Evolutionary conservation across 2,329 filamentous ascomycete species (phyloP).

Genomic region (Neodidymelliopsis sp.): DNA sequence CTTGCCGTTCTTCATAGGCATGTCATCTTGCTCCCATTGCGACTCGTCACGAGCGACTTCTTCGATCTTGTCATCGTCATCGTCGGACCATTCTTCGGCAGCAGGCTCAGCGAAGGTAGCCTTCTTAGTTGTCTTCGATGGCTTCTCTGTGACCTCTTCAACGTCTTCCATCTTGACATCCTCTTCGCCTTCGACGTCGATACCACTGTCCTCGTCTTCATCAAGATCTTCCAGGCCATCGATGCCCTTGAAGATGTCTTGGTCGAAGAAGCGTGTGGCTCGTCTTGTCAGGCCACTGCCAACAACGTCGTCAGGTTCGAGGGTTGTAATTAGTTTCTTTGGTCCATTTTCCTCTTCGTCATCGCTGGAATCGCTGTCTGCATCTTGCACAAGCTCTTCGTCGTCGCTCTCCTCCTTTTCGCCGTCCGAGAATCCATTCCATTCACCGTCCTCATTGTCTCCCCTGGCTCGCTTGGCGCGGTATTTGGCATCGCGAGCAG

Average conservation of each 20-base stretch:
- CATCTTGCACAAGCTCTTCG: slow-evolving; percentile 64
- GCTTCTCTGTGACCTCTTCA: slow-evolving; percentile 20
- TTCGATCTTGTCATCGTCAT: slow-evolving; percentile 63
- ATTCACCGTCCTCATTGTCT: slow-evolving; percentile 77
- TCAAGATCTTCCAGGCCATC: slow-evolving; percentile 69
- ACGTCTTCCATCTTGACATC: slow-evolving; percentile 32
- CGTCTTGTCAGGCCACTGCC: slow-evolving; percentile 77
- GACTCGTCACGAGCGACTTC: slow-evolving; percentile 65
- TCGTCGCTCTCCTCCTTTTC: slow-evolving; percentile 65
- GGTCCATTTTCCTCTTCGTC: slow-evolving; percentile 59
- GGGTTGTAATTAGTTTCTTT: slow-evolving; percentile 66
- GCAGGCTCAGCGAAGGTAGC: slow-evolving; percentile 27
- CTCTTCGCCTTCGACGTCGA: slow-evolving; percentile 49
- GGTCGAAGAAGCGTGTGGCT: slow-evolving; percentile 88
- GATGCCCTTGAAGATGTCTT: slow-evolving; percentile 91
- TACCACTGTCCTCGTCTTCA: slow-evolving; percentile 51
- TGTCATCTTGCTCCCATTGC: slow-evolving; percentile 73
- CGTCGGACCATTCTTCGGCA: slow-evolving; percentile 46
- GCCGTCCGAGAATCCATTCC: slow-evolving; percentile 82
- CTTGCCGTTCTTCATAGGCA: slow-evolving; percentile 68
- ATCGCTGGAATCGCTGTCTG: slow-evolving; percentile 70
- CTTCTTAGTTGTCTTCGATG: slow-evolving; percentile 31
- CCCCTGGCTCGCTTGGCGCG: slow-evolving; percentile 87
- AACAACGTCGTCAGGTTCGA: slow-evolving; percentile 62
- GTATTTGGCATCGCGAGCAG: slow-evolving; percentile 83